phyloP scores from a whole-genome alignment of 2,329 filamentous ascomycete genomes.

The Fusarium torreyae region DNA sequence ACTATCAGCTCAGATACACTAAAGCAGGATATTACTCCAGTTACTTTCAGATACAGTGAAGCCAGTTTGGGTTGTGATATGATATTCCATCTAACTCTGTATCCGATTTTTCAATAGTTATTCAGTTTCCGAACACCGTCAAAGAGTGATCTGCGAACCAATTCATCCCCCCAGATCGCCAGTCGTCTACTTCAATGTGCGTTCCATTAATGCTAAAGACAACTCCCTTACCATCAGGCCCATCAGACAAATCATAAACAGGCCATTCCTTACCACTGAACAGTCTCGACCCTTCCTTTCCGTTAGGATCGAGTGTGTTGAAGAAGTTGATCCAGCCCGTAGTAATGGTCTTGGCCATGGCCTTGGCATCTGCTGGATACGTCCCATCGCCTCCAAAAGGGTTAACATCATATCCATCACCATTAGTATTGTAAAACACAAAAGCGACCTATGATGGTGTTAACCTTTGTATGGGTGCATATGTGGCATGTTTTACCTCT shows the following conservation, averaged over 20 bases:
- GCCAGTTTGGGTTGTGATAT: not conserved
- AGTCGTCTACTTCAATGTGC: slow-evolving; percentile 51
- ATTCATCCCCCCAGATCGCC: slow-evolving; percentile 49
- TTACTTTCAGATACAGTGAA: not conserved
- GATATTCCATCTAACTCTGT: not conserved
- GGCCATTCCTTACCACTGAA: slow-evolving; percentile 47
- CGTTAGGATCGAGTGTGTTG: slow-evolving; percentile 48
- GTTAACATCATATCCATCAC: slow-evolving; percentile 51
- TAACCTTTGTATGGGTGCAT: not conserved
- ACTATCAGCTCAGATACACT: too few relatives aligned
- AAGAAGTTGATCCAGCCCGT: slow-evolving; percentile 54
- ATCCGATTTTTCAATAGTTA: not conserved
- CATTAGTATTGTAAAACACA: slow-evolving; percentile 57
- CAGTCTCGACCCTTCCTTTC: slow-evolving; percentile 14
- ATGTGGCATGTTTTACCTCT: slow-evolving; percentile 38
- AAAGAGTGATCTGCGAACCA: slow-evolving; percentile 51
- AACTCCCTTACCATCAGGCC: slow-evolving; percentile 45
- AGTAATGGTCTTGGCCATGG: slow-evolving; percentile 50
- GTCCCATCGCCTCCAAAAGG: slow-evolving; percentile 51
- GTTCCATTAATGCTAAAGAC: slow-evolving; percentile 50
- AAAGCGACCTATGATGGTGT: slow-evolving; percentile 54
- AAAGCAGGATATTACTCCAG: not conserved
- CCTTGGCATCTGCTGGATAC: slow-evolving; percentile 47
- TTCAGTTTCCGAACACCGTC: slow-evolving; percentile 48
- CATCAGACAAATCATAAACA: slow-evolving; percentile 36